A percentile compares a stretch with the other conserved stretches of the same genome.
Conservation (phyloP, 345 rosid genomes). For the Salix brachista region DNA sequence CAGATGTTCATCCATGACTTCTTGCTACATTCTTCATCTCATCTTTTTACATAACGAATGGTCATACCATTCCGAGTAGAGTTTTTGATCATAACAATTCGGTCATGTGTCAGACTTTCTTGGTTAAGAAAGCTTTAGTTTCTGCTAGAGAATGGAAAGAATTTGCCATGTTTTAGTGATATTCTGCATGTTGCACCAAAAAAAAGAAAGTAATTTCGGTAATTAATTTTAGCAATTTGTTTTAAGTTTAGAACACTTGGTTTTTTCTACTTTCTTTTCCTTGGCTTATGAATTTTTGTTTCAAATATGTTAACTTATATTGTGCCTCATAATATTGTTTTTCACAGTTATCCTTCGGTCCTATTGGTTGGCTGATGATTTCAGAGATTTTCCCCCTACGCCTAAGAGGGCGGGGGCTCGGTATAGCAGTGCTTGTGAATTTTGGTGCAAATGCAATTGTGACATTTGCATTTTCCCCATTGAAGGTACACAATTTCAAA, state of each 20-base stretch:
- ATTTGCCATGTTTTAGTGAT: too few species aligned
- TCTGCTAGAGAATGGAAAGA: not conserved
- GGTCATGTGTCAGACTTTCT: too few species aligned
- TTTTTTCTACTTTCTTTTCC: not conserved
- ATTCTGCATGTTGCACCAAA: not conserved
- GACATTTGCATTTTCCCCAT: constrained; percentile 85
- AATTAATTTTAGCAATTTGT: not conserved
- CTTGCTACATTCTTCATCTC: too few species aligned
- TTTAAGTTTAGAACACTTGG: not conserved
- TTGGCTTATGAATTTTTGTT: not conserved
- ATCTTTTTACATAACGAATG: too few species aligned
- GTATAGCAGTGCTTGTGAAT: constrained; percentile 86
- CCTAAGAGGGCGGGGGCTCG: constrained; percentile 78
- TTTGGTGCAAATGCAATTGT: constrained; percentile 94
- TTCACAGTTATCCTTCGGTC: constrained; percentile 91
- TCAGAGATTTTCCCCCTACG: constrained; percentile 88
- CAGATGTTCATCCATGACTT: too few species aligned
- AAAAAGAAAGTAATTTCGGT: not conserved
- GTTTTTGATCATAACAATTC: too few species aligned
- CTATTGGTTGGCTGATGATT: constrained; percentile 97
- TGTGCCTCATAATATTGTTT: constrained; percentile 14
- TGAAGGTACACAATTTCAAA: constrained; percentile 46
- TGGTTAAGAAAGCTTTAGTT: not conserved
- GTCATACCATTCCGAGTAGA: too few species aligned
- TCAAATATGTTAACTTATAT: not conserved